A percentile compares a stretch with the other conserved stretches of the same genome.
These are phyloP conservation scores for Globisporangium sylvaticum DNA, from an alignment of 352 stramenopile species.

Conservation along the genomic window DNA sequence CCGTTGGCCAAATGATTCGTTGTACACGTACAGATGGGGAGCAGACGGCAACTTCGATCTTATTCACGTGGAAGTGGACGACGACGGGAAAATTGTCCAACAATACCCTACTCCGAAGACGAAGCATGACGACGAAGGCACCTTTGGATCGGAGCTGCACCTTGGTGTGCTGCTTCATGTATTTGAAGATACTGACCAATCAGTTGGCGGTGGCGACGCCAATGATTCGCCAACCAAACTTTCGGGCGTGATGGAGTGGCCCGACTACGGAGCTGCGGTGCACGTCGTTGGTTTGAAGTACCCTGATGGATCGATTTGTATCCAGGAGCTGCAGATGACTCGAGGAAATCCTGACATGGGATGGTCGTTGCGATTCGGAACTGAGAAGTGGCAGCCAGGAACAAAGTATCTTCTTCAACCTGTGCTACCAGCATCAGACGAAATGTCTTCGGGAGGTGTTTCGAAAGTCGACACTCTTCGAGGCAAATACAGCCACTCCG, in stretches of 20 bases:
- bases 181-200: conserved; percentile 23
- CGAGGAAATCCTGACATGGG: conserved; percentile 84
- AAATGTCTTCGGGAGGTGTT: neutral
- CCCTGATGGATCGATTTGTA: conserved; percentile 48
- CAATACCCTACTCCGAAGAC: conserved; percentile 67
- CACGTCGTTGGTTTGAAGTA: conserved; percentile 57
- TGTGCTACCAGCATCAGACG: neutral
- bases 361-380: conserved; percentile 84
- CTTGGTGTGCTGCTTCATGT: conserved; percentile 78
- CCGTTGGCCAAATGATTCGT: conserved; percentile 82
- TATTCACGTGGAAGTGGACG: conserved; percentile 81
- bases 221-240: conserved; percentile 30
- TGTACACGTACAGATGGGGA: conserved; percentile 88
- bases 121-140: conserved; percentile 67
- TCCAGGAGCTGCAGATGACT: conserved; percentile 81
- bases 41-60: conserved; percentile 86
- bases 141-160: conserved; percentile 73
- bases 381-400: conserved; percentile 83
- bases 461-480: conserved; percentile 32
- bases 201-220: neutral
- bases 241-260: conserved; percentile 71
- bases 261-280: conserved; percentile 77
- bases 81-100: conserved; percentile 66
- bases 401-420: conserved; percentile 73
- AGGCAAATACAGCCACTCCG: conserved; percentile 58